phyloP scores from a whole-genome alignment of 2,329 filamentous ascomycete genomes.

The Balansia obtecta region DNA sequence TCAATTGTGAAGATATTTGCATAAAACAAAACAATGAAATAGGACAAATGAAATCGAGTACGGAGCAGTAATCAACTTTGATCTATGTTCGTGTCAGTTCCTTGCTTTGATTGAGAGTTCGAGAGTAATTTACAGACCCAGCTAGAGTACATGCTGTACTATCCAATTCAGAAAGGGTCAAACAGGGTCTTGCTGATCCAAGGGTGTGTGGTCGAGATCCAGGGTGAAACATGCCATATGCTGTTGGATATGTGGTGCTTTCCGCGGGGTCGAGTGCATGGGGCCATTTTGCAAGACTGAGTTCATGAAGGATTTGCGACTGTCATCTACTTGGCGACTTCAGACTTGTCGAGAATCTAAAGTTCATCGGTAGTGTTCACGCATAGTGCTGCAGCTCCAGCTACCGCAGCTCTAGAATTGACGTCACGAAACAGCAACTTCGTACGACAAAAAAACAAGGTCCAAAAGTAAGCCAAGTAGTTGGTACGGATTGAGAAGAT shows the following conservation, averaged over 20 bases:
- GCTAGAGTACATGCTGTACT: conserved; percentile 7
- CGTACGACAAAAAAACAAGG: too few relatives aligned
- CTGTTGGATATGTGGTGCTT: too few relatives aligned
- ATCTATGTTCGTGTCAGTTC: conserved; percentile 26
- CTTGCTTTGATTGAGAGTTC: conserved; percentile 2
- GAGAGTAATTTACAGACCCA: conserved; percentile 16
- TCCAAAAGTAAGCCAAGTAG: neutral
- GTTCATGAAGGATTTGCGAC: too few relatives aligned
- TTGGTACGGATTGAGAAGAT: neutral
- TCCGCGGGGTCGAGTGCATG: too few relatives aligned
- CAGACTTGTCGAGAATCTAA: too few relatives aligned
- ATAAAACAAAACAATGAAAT: conserved; percentile 9
- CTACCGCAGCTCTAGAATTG: too few relatives aligned
- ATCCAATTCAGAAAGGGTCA: neutral
- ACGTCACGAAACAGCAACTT: too few relatives aligned
- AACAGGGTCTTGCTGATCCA: neutral
- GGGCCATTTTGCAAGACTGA: too few relatives aligned
- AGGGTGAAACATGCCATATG: neutral
- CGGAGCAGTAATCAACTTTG: conserved; percentile 43
- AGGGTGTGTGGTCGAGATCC: neutral
- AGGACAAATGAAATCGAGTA: conserved; percentile 20
- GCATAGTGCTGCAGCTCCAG: too few relatives aligned
- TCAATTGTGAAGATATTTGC: too few relatives aligned
- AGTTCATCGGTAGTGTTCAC: too few relatives aligned
- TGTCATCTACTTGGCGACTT: too few relatives aligned